A percentile compares a stretch with the other conserved stretches of the same genome.
Conservation (phyloP, 1,284 basidiomycete genomes). For the Chalciporus sp. region DNA sequence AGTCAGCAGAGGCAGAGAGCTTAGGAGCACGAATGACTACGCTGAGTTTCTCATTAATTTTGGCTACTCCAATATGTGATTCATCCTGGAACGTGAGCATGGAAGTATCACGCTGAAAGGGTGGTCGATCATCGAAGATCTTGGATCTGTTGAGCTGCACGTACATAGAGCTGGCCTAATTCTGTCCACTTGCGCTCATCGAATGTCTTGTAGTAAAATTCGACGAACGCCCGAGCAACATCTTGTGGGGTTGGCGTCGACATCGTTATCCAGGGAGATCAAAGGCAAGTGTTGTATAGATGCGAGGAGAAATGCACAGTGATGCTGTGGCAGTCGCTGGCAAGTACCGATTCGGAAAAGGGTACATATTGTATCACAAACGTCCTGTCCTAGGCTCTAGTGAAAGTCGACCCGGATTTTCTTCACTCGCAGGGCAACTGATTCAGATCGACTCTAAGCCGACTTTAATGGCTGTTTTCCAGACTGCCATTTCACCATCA, state of each 20-base stretch:
- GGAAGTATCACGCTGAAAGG: constrained; percentile 71
- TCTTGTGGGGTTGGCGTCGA: constrained; percentile 59
- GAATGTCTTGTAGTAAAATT: constrained; percentile 79
- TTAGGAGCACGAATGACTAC: constrained; percentile 45
- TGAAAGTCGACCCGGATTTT: constrained; percentile 6
- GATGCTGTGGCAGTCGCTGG: background rate
- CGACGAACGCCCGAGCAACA: constrained; percentile 67
- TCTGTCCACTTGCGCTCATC: constrained; percentile 53
- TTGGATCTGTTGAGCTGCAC: constrained; percentile 33
- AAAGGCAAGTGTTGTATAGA: background rate
- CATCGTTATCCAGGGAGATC: background rate
- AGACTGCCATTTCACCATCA: constrained; percentile 9
- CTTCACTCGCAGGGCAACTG: constrained; percentile 3
- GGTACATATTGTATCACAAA: too few species aligned
- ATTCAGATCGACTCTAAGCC: background rate
- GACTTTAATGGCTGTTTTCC: constrained; percentile 20
- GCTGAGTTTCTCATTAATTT: constrained; percentile 81
- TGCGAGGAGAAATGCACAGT: constrained; percentile 10
- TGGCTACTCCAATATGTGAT: constrained; percentile 57
- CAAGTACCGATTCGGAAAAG: constrained; percentile 1
- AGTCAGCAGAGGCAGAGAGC: constrained; percentile 2
- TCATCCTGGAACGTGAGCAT: constrained; percentile 92
- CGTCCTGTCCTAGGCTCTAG: too few species aligned
- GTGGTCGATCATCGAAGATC: constrained; percentile 29
- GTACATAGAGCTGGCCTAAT: constrained; percentile 73